A percentile compares a stretch with the other conserved stretches of the same genome.
These are phyloP conservation scores for Wickerhamomyces canadensis DNA, from an alignment of 805 yeast species.

Conservation along the genomic window DNA sequence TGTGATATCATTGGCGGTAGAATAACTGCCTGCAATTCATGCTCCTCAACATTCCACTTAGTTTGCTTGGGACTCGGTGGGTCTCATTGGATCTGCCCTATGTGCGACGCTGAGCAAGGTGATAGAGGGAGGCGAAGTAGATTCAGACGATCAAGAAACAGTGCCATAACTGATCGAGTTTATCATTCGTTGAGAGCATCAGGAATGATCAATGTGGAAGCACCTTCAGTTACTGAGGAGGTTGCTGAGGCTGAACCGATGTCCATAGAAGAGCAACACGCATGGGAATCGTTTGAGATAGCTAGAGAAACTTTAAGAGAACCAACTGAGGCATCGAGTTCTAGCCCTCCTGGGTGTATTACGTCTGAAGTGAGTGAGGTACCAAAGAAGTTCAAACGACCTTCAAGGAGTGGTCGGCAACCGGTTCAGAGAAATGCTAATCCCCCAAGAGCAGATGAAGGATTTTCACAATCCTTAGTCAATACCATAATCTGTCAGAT, in stretches of 20 bases:
- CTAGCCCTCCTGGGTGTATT: not conserved
- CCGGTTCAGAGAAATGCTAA: not conserved
- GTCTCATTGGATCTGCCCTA: constrained; percentile 43
- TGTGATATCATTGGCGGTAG: constrained; percentile 18
- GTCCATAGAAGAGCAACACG: constrained; percentile 17
- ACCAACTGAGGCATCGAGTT: not conserved
- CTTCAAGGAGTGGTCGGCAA: constrained; percentile 12
- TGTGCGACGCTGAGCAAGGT: constrained; percentile 40
- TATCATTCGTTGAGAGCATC: constrained; percentile 14
- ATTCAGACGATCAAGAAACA: constrained; percentile 22
- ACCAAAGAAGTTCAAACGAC: constrained; percentile 15
- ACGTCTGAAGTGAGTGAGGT: not conserved
- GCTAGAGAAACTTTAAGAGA: constrained; percentile 9
- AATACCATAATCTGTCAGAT: constrained; percentile 15
- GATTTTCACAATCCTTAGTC: constrained; percentile 9
- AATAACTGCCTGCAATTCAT: constrained; percentile 23
- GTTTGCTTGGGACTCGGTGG: constrained; percentile 32
- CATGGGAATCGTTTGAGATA: constrained; percentile 21
- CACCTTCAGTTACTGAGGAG: constrained; percentile 5
- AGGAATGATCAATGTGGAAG: not conserved
- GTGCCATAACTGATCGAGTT: constrained; percentile 24
- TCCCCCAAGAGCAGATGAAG: not conserved
- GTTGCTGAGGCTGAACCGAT: constrained; percentile 10
- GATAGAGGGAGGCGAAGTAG: constrained; percentile 13
- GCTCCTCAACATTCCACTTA: constrained; percentile 36